Base-by-base conservation (phyloP, 1,284 basidiomycete genomes). In the Malassezia sp. region DNA sequence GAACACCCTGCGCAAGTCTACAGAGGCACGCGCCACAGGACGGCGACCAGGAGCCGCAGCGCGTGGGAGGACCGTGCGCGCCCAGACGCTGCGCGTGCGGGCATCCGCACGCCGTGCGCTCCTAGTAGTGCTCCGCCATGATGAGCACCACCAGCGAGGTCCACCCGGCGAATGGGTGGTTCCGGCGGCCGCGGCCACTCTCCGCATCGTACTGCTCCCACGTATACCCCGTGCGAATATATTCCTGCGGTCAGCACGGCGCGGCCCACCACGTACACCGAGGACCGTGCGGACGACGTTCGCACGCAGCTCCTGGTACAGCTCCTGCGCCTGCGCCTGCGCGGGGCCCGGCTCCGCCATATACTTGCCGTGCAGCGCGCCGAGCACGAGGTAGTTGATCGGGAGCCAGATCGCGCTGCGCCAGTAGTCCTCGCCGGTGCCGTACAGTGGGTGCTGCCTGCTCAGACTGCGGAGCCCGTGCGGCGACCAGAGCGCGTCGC, bases 321-420 rank as follows among this genome's bases (percentile, higher is more conserved):
- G 84, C 57, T 80, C 72, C 60, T 76, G 75, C 1, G 89, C 85
- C 44, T 77, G 78, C 24, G 74, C 71, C 68, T 83, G 83, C 62
- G 84, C 76, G 3, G 88, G 88, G 5, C 90, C 90, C n/a, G 79
- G 76, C 54, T 82, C 75, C 5, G 75, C 76, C 5, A 78, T 81
- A 63, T 93, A 93, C 27, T 78, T 83, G 83, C 88, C 58, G 66
- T 85, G 75, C 48, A 93, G 72, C 6, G 86, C 80, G 20, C 79
- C 76, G 42, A 95, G 73, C 15, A 81, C 80, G 55, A 95, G 77
- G 67, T 88, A 95, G 71, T 95, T 93, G 82, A 95, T 88, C 67
- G 86, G 89, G 23, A 93, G 78, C 89, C 89, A 95, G 43, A 95
- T 83, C 2, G 90, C 86, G 2, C 89, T 88, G 60, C 83, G 82